Evolutionary conservation across 495 filamentous ascomycete genomes (phyloP).

Genomic region (Aspergillus kassunensis): DNA sequence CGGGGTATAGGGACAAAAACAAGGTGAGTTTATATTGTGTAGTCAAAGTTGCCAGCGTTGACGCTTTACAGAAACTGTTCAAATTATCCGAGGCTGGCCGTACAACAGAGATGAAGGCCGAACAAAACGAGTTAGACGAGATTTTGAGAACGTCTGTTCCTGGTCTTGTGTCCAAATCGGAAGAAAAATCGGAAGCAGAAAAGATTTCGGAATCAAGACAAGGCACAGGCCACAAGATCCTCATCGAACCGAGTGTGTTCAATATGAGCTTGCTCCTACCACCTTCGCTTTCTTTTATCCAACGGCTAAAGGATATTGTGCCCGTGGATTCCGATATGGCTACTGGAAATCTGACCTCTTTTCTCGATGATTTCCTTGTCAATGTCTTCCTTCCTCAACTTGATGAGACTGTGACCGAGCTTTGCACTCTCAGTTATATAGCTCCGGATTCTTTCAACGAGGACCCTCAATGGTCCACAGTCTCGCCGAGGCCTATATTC

Average conservation of each 20-base stretch:
- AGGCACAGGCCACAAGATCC: conserved; percentile 71
- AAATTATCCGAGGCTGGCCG: conserved; percentile 80
- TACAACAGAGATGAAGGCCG: conserved; percentile 67
- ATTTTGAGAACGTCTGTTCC: conserved; percentile 90
- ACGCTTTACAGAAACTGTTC: conserved; percentile 64
- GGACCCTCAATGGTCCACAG: conserved; percentile 73
- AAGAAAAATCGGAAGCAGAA: conserved; percentile 34
- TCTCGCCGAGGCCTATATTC: conserved; percentile 82
- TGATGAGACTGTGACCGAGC: conserved; percentile 89
- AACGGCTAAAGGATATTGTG: conserved; percentile 86
- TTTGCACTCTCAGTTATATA: conserved; percentile 76
- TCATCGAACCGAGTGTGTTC: conserved; percentile 94
- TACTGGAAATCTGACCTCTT: conserved; percentile 83
- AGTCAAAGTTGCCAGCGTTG: conserved; percentile 12
- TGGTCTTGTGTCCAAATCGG: conserved; percentile 79
- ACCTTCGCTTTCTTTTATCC: conserved; percentile 89
- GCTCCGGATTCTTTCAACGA: conserved; percentile 83
- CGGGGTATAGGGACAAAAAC: conserved; percentile 62
- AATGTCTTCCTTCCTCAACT: conserved; percentile 97
- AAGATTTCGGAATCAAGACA: conserved; percentile 37
- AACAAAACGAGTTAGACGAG: conserved; percentile 84
- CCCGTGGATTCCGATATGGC: conserved; percentile 79
- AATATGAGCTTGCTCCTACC: conserved; percentile 94
- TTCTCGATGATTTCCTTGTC: conserved; percentile 96
- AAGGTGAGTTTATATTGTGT: conserved; percentile 37